These are phyloP conservation scores for Arachis stenosperma DNA, from an alignment of 306 rosid genomes.

Conservation along the genomic window DNA sequence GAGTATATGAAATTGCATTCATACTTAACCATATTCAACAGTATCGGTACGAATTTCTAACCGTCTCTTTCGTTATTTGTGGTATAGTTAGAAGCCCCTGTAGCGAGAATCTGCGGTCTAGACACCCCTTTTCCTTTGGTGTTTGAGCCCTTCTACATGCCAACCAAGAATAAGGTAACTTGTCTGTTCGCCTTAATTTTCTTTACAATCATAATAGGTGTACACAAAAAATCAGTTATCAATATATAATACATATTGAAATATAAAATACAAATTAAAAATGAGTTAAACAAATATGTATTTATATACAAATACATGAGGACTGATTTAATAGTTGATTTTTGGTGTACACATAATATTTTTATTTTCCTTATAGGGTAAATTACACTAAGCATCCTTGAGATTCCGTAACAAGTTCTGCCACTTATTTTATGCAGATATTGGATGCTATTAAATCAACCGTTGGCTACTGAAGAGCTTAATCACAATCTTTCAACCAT, in stretches of 20 bases:
- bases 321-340: too few species aligned
- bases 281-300: too few species aligned
- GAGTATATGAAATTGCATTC: too few species aligned
- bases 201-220: neutral
- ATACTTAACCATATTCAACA: neutral
- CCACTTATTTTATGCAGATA: conserved; percentile 63
- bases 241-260: too few species aligned
- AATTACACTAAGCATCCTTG: too few species aligned
- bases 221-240: too few species aligned
- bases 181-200: neutral
- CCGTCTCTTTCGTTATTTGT: conserved; percentile 8
- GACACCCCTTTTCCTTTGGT: conserved; percentile 98
- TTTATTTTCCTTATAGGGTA: too few species aligned
- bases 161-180: conserved; percentile 85
- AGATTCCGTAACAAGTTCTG: neutral
- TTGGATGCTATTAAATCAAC: conserved; percentile 93
- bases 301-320: too few species aligned
- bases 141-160: conserved; percentile 97
- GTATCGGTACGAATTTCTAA: neutral
- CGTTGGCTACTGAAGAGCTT: conserved; percentile 57
- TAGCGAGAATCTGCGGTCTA: conserved; percentile 88
- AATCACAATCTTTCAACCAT: neutral
- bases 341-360: too few species aligned
- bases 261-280: too few species aligned
- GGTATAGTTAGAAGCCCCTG: conserved; percentile 93